These are phyloP conservation scores for Musa schizocarpa DNA, from an alignment of 176 grass and related monocot species.

Conservation along the genomic window DNA sequence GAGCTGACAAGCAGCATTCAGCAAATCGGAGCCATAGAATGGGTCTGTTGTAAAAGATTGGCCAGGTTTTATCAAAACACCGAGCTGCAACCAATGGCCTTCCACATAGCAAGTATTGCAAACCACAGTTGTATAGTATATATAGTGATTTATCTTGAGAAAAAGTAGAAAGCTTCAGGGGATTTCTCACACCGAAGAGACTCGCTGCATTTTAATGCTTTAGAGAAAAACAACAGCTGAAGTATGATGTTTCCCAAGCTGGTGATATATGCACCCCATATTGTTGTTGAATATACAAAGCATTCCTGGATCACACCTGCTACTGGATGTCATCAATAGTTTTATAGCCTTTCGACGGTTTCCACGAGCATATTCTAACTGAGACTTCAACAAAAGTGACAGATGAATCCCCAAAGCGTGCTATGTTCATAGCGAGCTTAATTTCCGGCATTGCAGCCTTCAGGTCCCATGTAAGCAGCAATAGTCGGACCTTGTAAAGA, in stretches of 20 bases:
- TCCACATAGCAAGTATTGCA: slow-evolving; percentile 73
- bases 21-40: slow-evolving; percentile 90
- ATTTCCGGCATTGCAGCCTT: slow-evolving; percentile 90
- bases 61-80: slow-evolving; percentile 62
- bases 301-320: slow-evolving; percentile 61
- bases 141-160: slow-evolving; percentile 65
- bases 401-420: slow-evolving; percentile 82
- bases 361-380: slow-evolving; percentile 85
- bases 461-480: slow-evolving; percentile 73
- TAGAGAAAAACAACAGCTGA: slow-evolving; percentile 59
- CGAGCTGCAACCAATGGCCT: slow-evolving; percentile 62
- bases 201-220: slow-evolving; percentile 55
- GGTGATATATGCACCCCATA: slow-evolving; percentile 80
- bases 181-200: slow-evolving; percentile 51
- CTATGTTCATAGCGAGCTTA: slow-evolving; percentile 92
- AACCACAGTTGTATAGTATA: slow-evolving; percentile 75
- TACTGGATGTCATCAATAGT: slow-evolving; percentile 66
- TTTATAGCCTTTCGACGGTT: slow-evolving; percentile 93
- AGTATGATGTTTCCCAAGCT: slow-evolving; percentile 60
- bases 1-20: slow-evolving; percentile 65
- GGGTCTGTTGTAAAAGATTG: slow-evolving; percentile 46
- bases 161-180: slow-evolving; percentile 46
- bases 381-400: slow-evolving; percentile 81
- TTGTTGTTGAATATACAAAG: slow-evolving; percentile 78
- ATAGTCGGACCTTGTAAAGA: slow-evolving; percentile 72